phyloP scores from a whole-genome alignment of 208 protist genomes.

The Leishmania tarentolae region DNA sequence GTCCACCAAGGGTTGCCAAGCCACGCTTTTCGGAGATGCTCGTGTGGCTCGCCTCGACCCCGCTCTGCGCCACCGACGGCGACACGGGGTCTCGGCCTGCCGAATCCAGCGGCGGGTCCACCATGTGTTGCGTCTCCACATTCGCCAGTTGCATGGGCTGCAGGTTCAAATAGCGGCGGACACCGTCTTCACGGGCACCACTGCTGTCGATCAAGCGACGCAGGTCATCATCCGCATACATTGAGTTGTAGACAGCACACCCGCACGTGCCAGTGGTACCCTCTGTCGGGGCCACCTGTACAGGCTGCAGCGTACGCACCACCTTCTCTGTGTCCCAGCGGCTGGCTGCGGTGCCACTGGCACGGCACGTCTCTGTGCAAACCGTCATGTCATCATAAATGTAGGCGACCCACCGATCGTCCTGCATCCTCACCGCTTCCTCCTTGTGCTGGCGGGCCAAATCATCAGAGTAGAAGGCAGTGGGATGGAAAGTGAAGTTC shows the following conservation, averaged over 20 bases:
- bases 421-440: conserved; percentile 11
- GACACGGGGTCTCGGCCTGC: conserved; percentile 5
- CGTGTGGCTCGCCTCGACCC: background rate
- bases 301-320: conserved; percentile 49
- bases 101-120: conserved; percentile 31
- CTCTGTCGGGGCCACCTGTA: conserved; percentile 31
- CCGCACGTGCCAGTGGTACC: conserved; percentile 29
- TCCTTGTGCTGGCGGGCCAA: conserved; percentile 20
- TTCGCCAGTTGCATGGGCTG: conserved; percentile 73
- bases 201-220: conserved; percentile 35
- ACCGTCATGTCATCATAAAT: conserved; percentile 34
- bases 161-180: conserved; percentile 62
- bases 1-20: conserved; percentile 60
- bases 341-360: conserved; percentile 13
- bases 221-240: conserved; percentile 24
- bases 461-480: conserved; percentile 33
- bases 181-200: conserved; percentile 40
- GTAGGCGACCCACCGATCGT: conserved; percentile 34
- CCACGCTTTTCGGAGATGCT: conserved; percentile 29
- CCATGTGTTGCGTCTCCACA: conserved; percentile 46
- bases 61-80: conserved; percentile 14
- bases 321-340: conserved; percentile 36
- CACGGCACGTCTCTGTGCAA: conserved; percentile 19
- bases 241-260: conserved; percentile 42
- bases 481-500: conserved; percentile 27